These are phyloP conservation scores for Serendipita sp. DNA, from an alignment of 768 basidiomycete species.

Conservation along the genomic window DNA sequence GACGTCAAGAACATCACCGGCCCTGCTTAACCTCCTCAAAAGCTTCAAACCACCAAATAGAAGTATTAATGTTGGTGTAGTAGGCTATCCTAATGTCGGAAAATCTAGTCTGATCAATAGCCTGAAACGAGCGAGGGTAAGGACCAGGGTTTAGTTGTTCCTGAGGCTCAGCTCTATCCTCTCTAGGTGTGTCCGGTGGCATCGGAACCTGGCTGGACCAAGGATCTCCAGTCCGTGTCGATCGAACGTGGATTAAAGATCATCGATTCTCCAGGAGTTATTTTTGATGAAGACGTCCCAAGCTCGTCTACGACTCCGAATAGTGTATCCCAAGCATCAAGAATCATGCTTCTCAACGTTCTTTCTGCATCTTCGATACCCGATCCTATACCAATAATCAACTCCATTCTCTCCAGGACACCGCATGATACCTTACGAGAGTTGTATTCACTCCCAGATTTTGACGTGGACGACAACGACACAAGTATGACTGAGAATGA, in stretches of 20 bases:
- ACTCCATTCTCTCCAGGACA: slow-evolving; percentile 67
- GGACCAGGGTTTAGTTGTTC: slow-evolving; percentile 8
- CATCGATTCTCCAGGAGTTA: slow-evolving; percentile 94
- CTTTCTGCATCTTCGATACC: slow-evolving; percentile 80
- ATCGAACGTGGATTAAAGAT: slow-evolving; percentile 85
- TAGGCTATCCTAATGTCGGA: slow-evolving; percentile 95
- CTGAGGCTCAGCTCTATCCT: neutral
- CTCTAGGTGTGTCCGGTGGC: slow-evolving; percentile 78
- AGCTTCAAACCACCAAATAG: slow-evolving; percentile 47
- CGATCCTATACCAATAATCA: slow-evolving; percentile 62
- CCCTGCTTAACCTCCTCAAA: slow-evolving; percentile 67
- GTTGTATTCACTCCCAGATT: slow-evolving; percentile 73
- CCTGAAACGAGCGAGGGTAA: slow-evolving; percentile 64
- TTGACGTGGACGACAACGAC: slow-evolving; percentile 14
- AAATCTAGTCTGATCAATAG: slow-evolving; percentile 92
- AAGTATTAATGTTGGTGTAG: slow-evolving; percentile 69
- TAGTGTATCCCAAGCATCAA: slow-evolving; percentile 9
- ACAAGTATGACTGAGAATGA: neutral
- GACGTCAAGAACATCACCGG: slow-evolving; percentile 57
- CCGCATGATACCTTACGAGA: slow-evolving; percentile 53
- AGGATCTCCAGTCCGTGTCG: slow-evolving; percentile 77
- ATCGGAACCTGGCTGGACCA: slow-evolving; percentile 87
- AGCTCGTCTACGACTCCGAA: slow-evolving; percentile 17
- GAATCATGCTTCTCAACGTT: slow-evolving; percentile 65
- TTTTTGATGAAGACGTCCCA: slow-evolving; percentile 68